Evolutionary conservation across 352 stramenopile species (phyloP), one percentile per base, ranked within the genome.

Genomic region (Pythium dissotocum): DNA sequence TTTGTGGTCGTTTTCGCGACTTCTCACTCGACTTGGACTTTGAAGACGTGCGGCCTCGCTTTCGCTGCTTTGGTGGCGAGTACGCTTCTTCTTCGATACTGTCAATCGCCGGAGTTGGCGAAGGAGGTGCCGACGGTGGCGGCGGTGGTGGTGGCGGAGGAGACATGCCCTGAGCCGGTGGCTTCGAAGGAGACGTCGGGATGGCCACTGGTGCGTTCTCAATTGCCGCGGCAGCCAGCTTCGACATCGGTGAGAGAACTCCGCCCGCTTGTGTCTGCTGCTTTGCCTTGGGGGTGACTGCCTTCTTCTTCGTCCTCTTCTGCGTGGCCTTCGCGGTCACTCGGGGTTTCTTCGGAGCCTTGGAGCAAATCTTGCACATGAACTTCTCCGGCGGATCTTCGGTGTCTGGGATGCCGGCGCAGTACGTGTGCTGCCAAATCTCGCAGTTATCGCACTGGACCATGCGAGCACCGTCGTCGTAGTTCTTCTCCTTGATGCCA

Each of bases 341-440:
- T 35, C 42, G 58, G 2, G 40, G 44, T 54, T 72, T 72, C 58
- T 71, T 71, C 21, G 14, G 26, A 10, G 51, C 2, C 53, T 65
- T 61, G 32, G 49, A 36, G 52, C 87, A 95, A 13, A 70, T 61
- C 13, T 78, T 77, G 51, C 87, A 95, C 18, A 69, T 68, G 55
- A 90, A 95, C 46, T 79, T 40, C 24, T 84, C 71, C 9, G 83
- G 76, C 24, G 82, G 70, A 7, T 88, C 76, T 36, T 78, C 71
- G 0, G 66, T 75, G 52, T 89, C 79, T 2, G 72, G 71, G n/a
- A 94, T 82, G 0, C 77, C 75, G 4, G 78, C 82, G 55, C 87
- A 95, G 30, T 69, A 42, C 0, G 85, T 91, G 55, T 95, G 87
- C 55, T 91, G 80, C 87, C 87, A 95, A 6, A 76, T 87, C 48